Base-by-base conservation (phyloP, 2,329 filamentous ascomycete genomes). In the Cercospora sesami region DNA sequence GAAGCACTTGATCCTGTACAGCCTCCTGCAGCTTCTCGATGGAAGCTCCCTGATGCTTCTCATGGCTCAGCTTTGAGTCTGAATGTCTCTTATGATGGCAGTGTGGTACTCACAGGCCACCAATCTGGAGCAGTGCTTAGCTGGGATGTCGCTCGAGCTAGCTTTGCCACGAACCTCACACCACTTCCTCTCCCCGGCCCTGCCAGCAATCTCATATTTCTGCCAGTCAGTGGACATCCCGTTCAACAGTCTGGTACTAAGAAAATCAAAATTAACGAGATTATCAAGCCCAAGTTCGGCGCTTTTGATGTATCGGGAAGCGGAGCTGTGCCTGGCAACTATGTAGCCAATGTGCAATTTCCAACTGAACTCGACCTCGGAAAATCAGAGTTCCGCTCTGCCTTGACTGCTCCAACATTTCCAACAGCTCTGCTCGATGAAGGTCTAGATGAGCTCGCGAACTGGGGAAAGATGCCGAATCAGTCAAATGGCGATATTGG, bases 231-330 rank as follows among this genome's bases (percentile, higher is more conserved):
- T 78, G 81, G 81, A 68, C 83, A 84, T 74, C 48, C 12, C 31
- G 16, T 4, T 31, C 26, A 39, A n/a, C 16, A 45, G 16, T 78
- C 80, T 30, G 71, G 76, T 71, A 66, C n/a, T 59, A 63, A 26
- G 63, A 71, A 21, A 71, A 76, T 72, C 48, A 74, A 68, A 26
- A 70, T 74, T 39, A 71, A 69, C 59, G 73, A 74, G 75, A 85
- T 97, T 26, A 85, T 94, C 68, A 97, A 97, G 81, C 94, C 94
- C n/a, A 89, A 88, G 69, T 85, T 90, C 68, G 88, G 85, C 60
- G 85, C 86, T n/a, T 79, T 80, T 36, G 72, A 79, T 63, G 72
- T 73, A 12, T 73, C 69, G 10, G 74, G 75, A 8, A 74, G 65
- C 63, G 80, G 79, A 9, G 69, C 76, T 21, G 78, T 84, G 8